Conservation (phyloP, 2,329 filamentous ascomycete genomes). For the Diplocarpon rosae region DNA sequence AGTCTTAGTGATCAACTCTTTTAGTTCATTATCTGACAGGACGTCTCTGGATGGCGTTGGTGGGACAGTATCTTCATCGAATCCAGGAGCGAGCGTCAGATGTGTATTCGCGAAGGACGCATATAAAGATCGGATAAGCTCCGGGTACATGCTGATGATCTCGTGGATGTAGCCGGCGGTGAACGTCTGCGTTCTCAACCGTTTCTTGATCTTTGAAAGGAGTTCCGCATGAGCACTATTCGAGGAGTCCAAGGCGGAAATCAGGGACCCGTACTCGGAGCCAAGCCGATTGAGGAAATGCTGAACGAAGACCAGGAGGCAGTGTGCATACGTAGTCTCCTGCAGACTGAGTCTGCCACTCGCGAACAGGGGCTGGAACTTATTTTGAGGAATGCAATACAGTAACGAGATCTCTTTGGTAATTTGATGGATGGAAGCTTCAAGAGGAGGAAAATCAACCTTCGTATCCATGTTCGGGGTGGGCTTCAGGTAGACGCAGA, state of each 20-base stretch:
- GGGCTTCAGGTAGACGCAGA: constrained; percentile 86
- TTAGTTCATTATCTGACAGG: constrained; percentile 62
- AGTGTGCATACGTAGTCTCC: constrained; percentile 95
- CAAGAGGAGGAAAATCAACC: constrained; percentile 61
- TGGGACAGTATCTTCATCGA: constrained; percentile 40
- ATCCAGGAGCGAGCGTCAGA: constrained; percentile 43
- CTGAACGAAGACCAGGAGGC: constrained; percentile 93
- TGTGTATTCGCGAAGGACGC: constrained; percentile 85
- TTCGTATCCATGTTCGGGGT: constrained; percentile 46
- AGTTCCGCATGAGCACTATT: constrained; percentile 77
- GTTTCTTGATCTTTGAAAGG: constrained; percentile 87
- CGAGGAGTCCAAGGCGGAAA: constrained; percentile 65
- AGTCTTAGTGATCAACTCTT: constrained; percentile 68
- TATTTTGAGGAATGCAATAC: constrained; percentile 97
- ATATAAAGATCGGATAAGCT: constrained; percentile 78
- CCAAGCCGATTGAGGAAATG: constrained; percentile 92
- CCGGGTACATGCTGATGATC: constrained; percentile 86
- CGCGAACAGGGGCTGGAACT: constrained; percentile 83
- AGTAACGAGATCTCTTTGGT: constrained; percentile 96
- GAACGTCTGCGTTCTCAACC: constrained; percentile 91
- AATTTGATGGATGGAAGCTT: constrained; percentile 95
- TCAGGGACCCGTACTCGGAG: constrained; percentile 81
- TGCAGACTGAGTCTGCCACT: constrained; percentile 80
- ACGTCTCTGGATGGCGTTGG: constrained; percentile 53
- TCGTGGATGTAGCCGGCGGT: constrained; percentile 97